Base-by-base conservation (phyloP, 2,329 filamentous ascomycete species). In the Achaetomium macrosporum region DNA sequence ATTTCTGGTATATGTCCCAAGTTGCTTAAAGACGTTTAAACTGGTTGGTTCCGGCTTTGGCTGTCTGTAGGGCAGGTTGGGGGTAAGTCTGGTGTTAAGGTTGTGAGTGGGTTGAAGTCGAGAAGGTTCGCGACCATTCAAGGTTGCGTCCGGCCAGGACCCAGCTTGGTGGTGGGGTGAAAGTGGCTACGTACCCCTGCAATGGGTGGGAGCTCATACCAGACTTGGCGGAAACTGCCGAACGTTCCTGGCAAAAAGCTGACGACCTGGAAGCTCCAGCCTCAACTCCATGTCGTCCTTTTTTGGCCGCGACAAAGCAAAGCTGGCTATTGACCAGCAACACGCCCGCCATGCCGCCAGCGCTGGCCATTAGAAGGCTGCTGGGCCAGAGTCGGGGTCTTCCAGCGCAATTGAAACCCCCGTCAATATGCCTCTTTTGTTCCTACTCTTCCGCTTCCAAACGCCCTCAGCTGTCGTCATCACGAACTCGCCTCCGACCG, bases 341-440 rank as follows among this genome's bases (percentile, higher is more conserved):
- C 47, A 20, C 52, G 55, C 50, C 35, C 52, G 49, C 56, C 53
- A 69, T 69, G 68, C 58, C 66, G 54, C 63, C 64, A 57, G 62
- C 64, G 58, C 56, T 67, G 50, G 61, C 61, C 51, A 53, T 66
- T 54, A 55, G 61, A 50, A 55, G 58, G 53, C 60, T 57, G 25
- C 54, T 62, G 46, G 51, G 56, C 45, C 59, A 60, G 51, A 53
- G 56, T 33, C 51, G 53, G 41, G 39, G 46, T 8, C 44, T 58
- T 15, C 51, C 42, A 29, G 30, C 44, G 16, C 29, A 47, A n/a
- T 45, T 33, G 9, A 53, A 46, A 5, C 33, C 51, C 4, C 42
- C 62, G 2, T 57, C 59, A 17, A 57, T 65, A 44, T 69, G 68
- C 50, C 57, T 68, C 30, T 65, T 68, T 43, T 69, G 68, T 50